Conservation (phyloP, 306 rosid species). For the Lotus japonicus region DNA sequence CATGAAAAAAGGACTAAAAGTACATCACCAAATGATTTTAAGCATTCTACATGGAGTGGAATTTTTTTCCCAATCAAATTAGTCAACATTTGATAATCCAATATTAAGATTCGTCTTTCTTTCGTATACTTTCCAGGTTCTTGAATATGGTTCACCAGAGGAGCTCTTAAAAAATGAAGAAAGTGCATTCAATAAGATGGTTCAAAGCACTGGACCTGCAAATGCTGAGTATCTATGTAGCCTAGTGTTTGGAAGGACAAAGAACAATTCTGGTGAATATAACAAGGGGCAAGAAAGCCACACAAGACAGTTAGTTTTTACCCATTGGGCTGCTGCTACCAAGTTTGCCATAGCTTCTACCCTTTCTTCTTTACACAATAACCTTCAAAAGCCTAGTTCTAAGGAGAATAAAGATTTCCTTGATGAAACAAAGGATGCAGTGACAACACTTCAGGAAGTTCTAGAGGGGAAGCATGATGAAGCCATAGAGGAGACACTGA, state of each 20-base stretch:
- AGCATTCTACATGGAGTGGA: not conserved
- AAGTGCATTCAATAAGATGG: conserved; percentile 71
- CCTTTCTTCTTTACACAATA: conserved; percentile 43
- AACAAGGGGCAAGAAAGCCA: conserved; percentile 17
- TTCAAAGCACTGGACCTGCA: conserved; percentile 75
- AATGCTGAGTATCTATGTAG: conserved; percentile 67
- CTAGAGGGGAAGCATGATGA: conserved; percentile 59
- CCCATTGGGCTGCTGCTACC: conserved; percentile 48
- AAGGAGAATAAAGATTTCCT: conserved; percentile 34
- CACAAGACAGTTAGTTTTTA: conserved; percentile 32
- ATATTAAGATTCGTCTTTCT: not conserved
- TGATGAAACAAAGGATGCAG: conserved; percentile 55
- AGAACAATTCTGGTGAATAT: conserved; percentile 14
- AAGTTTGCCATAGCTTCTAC: conserved; percentile 46
- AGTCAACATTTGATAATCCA: not conserved
- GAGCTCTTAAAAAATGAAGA: conserved; percentile 49
- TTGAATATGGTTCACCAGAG: conserved; percentile 59
- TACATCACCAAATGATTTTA: not conserved
- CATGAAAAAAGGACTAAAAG: not conserved
- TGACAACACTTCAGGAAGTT: conserved; percentile 59
- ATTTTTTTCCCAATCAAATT: not conserved
- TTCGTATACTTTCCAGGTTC: conserved; percentile 41
- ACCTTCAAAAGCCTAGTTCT: conserved; percentile 40
- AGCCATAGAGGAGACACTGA: conserved; percentile 38
- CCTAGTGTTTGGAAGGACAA: conserved; percentile 39